These are phyloP conservation scores for Capronia epimyces DNA, from an alignment of 2,329 filamentous ascomycete species.

Conservation along the genomic window DNA sequence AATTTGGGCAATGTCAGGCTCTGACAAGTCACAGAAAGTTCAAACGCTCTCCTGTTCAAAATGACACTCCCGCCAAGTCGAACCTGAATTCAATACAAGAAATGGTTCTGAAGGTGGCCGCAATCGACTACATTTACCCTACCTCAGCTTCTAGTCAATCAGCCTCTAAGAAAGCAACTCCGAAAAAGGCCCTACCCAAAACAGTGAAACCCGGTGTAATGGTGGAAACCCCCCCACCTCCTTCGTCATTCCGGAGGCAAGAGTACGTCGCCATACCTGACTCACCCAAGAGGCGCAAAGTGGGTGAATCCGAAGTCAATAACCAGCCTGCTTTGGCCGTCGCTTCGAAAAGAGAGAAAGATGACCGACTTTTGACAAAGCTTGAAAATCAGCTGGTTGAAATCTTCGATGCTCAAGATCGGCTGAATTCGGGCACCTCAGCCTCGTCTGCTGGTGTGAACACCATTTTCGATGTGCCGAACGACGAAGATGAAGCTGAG, in stretches of 20 bases:
- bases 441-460: constrained; percentile 38
- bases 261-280: constrained; percentile 40
- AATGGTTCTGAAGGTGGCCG: constrained; percentile 23
- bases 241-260: constrained; percentile 36
- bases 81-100: constrained; percentile 20
- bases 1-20: neutral
- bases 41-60: constrained; percentile 16
- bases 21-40: constrained; percentile 16
- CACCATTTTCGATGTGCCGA: constrained; percentile 52
- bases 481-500: constrained; percentile 51
- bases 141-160: constrained; percentile 4
- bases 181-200: constrained; percentile 9
- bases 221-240: constrained; percentile 46
- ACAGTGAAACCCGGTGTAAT: constrained; percentile 31
- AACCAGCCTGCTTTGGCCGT: constrained; percentile 58
- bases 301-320: constrained; percentile 52
- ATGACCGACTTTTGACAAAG: constrained; percentile 65
- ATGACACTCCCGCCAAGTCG: constrained; percentile 5
- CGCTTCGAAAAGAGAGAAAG: constrained; percentile 71
- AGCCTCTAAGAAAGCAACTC: constrained; percentile 10
- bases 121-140: constrained; percentile 21
- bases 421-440: constrained; percentile 53
- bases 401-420: constrained; percentile 72
- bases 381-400: constrained; percentile 64
- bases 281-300: constrained; percentile 43